Base-by-base conservation (phyloP, 2,329 filamentous ascomycete genomes). In the Curvularia sp. region DNA sequence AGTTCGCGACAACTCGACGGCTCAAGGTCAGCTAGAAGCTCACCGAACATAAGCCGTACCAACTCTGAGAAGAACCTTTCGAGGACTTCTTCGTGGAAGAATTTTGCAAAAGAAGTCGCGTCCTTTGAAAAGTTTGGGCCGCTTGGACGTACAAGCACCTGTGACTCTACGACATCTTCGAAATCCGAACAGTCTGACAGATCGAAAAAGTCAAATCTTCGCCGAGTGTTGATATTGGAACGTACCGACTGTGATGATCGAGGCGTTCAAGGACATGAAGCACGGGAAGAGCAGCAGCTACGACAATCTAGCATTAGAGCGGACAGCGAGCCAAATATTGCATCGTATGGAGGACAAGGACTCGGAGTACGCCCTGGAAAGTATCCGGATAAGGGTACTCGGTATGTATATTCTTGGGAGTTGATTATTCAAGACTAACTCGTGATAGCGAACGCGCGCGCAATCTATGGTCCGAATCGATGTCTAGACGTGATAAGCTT, bases 401-500 rank as follows among this genome's bases (percentile, higher is more conserved):
- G 68, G 73, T 74, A 41, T 18, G 65, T 60, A 15, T 3, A 9
- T 34, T n/a, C 36, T 27, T 41, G 18, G 12, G 18, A 27, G 6
- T 9, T 30, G 4, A 19, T 21, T 12, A 10, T 5, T 15, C 7
- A 8, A 23, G 10, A 41, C 60, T 63, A 32, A 63, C 25, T 7
- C 18, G 7, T 36, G 5, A 10, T 41, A 73, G 72, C 73, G 60
- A 77, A 76, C 61, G 74, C 74, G 38, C 63, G 66, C 59, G 63
- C 72, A 32, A 75, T 77, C 50, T 77, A 76, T 66, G 74, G 74
- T 32, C 59, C 71, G 48, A 71, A 67, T 59, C 73, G 74, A 36
- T 66, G 61, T 63, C 71, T 77, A 65, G 74, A 77, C 65, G 64
- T 75, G 54, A 70, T 77, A 66, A 75, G 69, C 60, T 76, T 69